A percentile compares a stretch with the other conserved stretches of the same genome.
Conservation (phyloP, 2,329 filamentous ascomycete genomes). For the Ophiostoma sp. region DNA sequence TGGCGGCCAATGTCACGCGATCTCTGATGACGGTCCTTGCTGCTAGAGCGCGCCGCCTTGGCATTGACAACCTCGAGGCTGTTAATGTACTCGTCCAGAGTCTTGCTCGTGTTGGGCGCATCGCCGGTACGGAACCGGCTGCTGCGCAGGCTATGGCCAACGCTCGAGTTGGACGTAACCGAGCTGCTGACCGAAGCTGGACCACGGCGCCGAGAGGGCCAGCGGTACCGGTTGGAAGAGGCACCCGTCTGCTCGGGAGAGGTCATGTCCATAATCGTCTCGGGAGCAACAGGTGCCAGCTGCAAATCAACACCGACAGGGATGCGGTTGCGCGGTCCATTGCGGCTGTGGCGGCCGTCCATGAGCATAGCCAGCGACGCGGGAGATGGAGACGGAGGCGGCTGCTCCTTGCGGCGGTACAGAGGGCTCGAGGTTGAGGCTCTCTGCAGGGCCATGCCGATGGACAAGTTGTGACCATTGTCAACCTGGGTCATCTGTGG, state of each 20-base stretch:
- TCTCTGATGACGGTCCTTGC: slow-evolving; percentile 48
- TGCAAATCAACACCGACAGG: slow-evolving; percentile 68
- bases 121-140: slow-evolving; percentile 46
- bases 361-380: slow-evolving; percentile 64
- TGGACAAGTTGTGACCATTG: slow-evolving; percentile 32
- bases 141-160: slow-evolving; percentile 43
- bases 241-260: slow-evolving; percentile 57
- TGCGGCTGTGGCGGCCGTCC: slow-evolving; percentile 61
- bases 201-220: slow-evolving; percentile 55
- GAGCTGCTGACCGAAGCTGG: slow-evolving; percentile 59
- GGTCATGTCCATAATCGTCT: slow-evolving; percentile 53
- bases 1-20: slow-evolving; percentile 49
- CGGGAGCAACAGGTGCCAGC: slow-evolving; percentile 46
- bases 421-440: slow-evolving; percentile 69
- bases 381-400: slow-evolving; percentile 67
- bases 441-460: slow-evolving; percentile 56
- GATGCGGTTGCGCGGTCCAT: slow-evolving; percentile 75
- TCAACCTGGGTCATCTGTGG: slow-evolving; percentile 25
- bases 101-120: slow-evolving; percentile 58
- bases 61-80: slow-evolving; percentile 72
- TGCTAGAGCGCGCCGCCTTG: slow-evolving; percentile 58
- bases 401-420: slow-evolving; percentile 49
- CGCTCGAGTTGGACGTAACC: slow-evolving; percentile 56
- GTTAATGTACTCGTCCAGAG: slow-evolving; percentile 80
- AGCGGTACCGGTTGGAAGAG: slow-evolving; percentile 56